A percentile compares a stretch with the other conserved stretches of the same genome.
These are phyloP conservation scores for Phialophora expanda DNA, from an alignment of 2,329 filamentous ascomycete species.

Conservation along the genomic window DNA sequence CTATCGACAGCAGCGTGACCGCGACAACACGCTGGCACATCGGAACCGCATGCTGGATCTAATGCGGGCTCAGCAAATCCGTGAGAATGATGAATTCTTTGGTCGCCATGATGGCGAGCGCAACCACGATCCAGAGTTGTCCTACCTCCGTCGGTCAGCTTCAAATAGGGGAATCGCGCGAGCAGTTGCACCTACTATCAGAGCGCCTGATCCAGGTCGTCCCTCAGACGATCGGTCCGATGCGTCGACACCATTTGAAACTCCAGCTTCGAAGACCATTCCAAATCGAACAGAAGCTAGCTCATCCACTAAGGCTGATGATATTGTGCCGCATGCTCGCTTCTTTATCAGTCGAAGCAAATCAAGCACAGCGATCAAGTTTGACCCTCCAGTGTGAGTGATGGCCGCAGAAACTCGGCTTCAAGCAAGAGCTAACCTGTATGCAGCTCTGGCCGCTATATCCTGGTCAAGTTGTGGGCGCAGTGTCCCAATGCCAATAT, in stretches of 20 bases:
- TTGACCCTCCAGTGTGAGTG: conserved; percentile 74
- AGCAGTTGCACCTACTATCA: background rate
- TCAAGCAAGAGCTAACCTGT: conserved; percentile 15
- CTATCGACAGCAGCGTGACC: conserved; percentile 21
- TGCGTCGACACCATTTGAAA: background rate
- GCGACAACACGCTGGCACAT: conserved; percentile 23
- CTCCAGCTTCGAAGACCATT: conserved; percentile 28
- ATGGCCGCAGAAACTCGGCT: background rate
- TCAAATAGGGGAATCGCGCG: conserved; percentile 7
- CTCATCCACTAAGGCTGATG: conserved; percentile 46
- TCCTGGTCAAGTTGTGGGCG: conserved; percentile 90
- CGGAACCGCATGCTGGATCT: conserved; percentile 26
- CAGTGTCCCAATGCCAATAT: conserved; percentile 77
- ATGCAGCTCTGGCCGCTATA: conserved; percentile 68
- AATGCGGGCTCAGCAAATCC: conserved; percentile 28
- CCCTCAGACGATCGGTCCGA: conserved; percentile 12
- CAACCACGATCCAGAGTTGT: conserved; percentile 15
- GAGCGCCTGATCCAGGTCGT: conserved; percentile 2
- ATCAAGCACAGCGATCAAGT: conserved; percentile 83
- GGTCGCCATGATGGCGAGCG: conserved; percentile 19
- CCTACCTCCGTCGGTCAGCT: conserved; percentile 14
- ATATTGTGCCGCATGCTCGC: conserved; percentile 74
- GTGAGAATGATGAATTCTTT: conserved; percentile 27
- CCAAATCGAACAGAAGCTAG: conserved; percentile 42
- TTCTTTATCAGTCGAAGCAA: conserved; percentile 85